Base-by-base conservation (phyloP, 1,284 basidiomycete species). In the Trichosporon coremiiforme region DNA sequence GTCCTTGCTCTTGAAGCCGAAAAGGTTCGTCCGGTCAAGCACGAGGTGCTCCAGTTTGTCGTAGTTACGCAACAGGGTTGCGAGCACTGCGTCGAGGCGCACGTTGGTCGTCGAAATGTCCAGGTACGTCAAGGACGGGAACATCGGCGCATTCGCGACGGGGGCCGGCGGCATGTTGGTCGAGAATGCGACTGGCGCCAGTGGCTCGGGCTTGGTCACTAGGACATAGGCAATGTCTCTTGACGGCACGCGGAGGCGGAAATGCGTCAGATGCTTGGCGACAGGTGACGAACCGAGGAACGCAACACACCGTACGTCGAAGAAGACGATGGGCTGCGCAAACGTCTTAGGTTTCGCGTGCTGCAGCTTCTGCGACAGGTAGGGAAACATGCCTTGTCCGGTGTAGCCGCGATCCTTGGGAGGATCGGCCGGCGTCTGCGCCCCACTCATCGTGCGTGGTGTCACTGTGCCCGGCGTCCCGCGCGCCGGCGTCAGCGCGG, bases 321-420 rank as follows among this genome's bases (percentile, higher is more conserved):
- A 84, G 66, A 85, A 84, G 41, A 85, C 84, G 68, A 85, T 83
- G 1, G 84, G 84, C 68, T 85, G 83, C 22, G 84, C 84, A 69
- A 85, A 85, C 2, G 78, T 77, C 67, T 81, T 81, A 4, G 83
- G 83, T 69, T 76, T 78, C 2, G 74, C 70, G 64, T 72, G 68
- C 17, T 74, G 74, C 65, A 84, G 67, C 36, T 77, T 76, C 31
- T 79, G 79, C 33, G 76, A 75, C 2, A 85, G 71, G 71, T 81
- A 84, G 0, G 80, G 79, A 65, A 85, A 82, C 13, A 83, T 83
- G 13, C 84, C 84, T 55, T 82, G 81, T 2, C 83, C 81, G 0
- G 82, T 79, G 66, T 83, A 84, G 0, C 75, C 77, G 47, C 79
- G 78, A 10, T 75, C 70, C 38, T 75, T 72, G 35, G 64, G 53